Base-by-base conservation (phyloP, 2,329 filamentous ascomycete species). In the Verticillium isaacii region DNA sequence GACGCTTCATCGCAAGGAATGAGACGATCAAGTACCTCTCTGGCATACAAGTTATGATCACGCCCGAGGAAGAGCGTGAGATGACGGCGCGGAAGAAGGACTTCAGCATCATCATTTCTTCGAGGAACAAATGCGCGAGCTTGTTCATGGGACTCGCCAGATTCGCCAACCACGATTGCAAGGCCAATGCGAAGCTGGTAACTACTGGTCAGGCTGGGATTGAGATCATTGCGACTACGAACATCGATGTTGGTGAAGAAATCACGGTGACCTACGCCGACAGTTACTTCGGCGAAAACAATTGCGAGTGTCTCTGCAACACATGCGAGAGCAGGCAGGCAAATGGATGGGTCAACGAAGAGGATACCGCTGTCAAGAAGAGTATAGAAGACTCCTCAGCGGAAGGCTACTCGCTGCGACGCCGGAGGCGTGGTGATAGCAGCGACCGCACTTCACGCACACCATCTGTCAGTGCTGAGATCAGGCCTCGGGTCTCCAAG, bases 191-290 rank as follows among this genome's bases (percentile, higher is more conserved):
- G 9, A 86, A 89, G 71, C 84, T 99, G 55, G 89, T 91, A 68
- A 97, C 92, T 39, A 90, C 87, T 39, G 92, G 93, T 56, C 86
- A 89, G 61, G 88, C 93, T 62, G 92, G 92, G 39, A 97, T 99
- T 79, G 91, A 96, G 71, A 93, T 99, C 61, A 86, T 96, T 58
- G 92, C 95, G 2, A 86, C 88, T 37, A 87, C 88, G 66, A 84
- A 93, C 62, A 98, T 99, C 64, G 85, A 89, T 12, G 80, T 90
- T 1, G 95, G 93, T 3, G 93, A 99, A 64, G 95, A 99, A 74
- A 96, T 99, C 63, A 99, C 95, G 0, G 95, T 99, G 0, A 94
- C 90, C 0, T 99, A 99, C 70, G 93, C 94, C 29, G 93, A 96
- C 19, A 93, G 92, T 71, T 99, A 99, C 74, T 99, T 99, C 77